Evolutionary conservation across 306 rosid genomes (phyloP), one percentile per base, ranked within the genome.

Genomic region (Morella rubra): DNA sequence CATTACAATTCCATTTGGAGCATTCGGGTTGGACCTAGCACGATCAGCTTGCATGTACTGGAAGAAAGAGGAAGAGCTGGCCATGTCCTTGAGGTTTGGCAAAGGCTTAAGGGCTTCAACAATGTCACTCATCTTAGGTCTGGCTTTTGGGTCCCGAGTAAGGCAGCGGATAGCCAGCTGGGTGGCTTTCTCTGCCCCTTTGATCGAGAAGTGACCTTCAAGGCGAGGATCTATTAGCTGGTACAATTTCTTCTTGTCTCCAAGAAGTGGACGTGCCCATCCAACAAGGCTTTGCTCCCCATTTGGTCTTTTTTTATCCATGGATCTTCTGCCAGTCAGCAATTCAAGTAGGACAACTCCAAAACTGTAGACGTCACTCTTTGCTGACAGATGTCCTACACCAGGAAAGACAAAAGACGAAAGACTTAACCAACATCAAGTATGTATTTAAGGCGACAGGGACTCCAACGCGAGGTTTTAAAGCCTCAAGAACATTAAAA

Each of bases 271-370:
- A 73, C 92, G 89, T 4, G 97, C 90, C 99, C 99, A 95, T 76
- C 90, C 90, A 53, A 95, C 97, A 69, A 95, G 92, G 88, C 93
- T 95, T 68, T 92, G 97, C 79, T 95, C 99, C 41, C 97, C 97
- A n/a, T 88, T 92, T 20, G 97, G 93, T 81, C 97, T 89, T 74
- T 72, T 88, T 85, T 95, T 95, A 71, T 95, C 99, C 81, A 92
- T 87, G 7, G 97, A 87, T 84, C 99, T 79, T 55, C 97, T 86
- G n/a, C 99, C 99, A 0, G 94, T 92, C 66, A 95, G 85, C 93
- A 95, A 88, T 82, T 95, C 99, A 4, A 95, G 96, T 59, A 95
- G 85, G 44, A 95, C 99, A 24, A 95, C 99, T 60, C 99, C 99
- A 71, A 90, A 95, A 85, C 99, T 91, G 80, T 92, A 95, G 75